phyloP scores from a whole-genome alignment of 208 protist species.

The Crithidia bombi region DNA sequence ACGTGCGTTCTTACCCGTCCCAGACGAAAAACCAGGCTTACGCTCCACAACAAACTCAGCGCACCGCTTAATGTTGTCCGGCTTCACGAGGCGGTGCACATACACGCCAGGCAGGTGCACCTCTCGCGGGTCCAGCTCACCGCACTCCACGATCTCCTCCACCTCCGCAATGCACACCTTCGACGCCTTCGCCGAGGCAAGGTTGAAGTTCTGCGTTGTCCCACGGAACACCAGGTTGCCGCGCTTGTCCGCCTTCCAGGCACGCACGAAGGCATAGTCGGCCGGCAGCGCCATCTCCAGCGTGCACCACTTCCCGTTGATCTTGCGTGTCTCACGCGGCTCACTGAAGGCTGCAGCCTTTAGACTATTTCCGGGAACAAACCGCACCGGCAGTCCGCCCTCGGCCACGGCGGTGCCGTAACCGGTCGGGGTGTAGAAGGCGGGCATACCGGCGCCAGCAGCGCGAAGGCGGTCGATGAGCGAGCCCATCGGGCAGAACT shows the following conservation, averaged over 20 bases:
- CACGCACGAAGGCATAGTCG: constrained; percentile 93
- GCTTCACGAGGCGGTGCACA: constrained; percentile 85
- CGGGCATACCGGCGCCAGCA: constrained; percentile 94
- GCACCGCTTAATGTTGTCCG: neutral
- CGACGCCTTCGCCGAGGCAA: constrained; percentile 73
- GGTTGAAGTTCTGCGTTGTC: constrained; percentile 95
- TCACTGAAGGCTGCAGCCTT: constrained; percentile 56
- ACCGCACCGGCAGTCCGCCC: constrained; percentile 89
- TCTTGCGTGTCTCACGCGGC: constrained; percentile 75
- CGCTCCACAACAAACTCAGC: constrained; percentile 38
- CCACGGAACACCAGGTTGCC: constrained; percentile 80
- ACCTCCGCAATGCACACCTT: constrained; percentile 93
- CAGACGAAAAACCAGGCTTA: neutral
- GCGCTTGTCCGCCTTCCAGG: constrained; percentile 89
- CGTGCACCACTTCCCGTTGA: constrained; percentile 89
- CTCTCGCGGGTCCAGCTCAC: constrained; percentile 87
- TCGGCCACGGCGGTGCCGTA: constrained; percentile 86
- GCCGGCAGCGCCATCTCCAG: constrained; percentile 90
- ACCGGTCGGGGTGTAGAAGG: constrained; percentile 95
- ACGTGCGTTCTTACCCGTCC: constrained; percentile 17
- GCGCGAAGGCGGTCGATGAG: constrained; percentile 91
- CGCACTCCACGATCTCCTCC: constrained; percentile 93
- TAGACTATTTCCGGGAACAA: constrained; percentile 64
- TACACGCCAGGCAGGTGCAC: constrained; percentile 95
- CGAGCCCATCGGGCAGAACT: constrained; percentile 95